Percentiles rank a stretch among this genome's conserved stretches.
Evolutionary conservation across 345 rosid genomes (phyloP).

Genomic region (Nasturtium officinale): DNA sequence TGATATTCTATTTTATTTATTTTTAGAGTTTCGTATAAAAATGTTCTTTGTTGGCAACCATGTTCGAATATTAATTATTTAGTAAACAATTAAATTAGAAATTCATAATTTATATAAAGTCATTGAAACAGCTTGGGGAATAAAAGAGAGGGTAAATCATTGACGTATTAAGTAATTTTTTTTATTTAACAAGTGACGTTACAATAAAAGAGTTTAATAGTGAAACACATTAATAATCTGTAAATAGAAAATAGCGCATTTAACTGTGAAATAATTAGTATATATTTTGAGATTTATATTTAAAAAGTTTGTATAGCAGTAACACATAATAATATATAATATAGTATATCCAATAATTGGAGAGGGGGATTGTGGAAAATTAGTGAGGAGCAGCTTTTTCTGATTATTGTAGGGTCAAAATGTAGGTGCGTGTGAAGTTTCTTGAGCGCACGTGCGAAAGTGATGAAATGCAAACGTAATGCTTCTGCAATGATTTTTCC

Average conservation of each 20-base stretch:
- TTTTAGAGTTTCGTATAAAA: conserved; percentile 11
- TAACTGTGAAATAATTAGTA: neutral
- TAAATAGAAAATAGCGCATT: too few relatives aligned
- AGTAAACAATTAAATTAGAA: neutral
- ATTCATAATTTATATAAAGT: neutral
- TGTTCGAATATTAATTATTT: neutral
- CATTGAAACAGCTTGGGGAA: neutral
- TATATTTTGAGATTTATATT: neutral
- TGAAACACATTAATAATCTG: too few relatives aligned
- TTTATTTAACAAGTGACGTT: neutral
- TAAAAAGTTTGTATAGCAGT: neutral
- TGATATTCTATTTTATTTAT: neutral
- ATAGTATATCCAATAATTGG: conserved; percentile 31
- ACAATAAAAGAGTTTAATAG: too few relatives aligned
- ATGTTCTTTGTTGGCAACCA: conserved; percentile 9
- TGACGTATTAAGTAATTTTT: neutral
- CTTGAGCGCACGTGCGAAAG: conserved; percentile 21
- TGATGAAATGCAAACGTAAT: conserved; percentile 46
- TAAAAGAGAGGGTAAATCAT: neutral
- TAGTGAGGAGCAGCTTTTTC: conserved; percentile 10
- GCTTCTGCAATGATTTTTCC: conserved; percentile 34
- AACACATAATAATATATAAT: neutral
- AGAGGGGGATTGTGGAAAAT: conserved; percentile 21
- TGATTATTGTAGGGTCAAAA: conserved; percentile 27
- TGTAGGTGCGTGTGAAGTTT: conserved; percentile 27